Evolutionary conservation across 2,329 filamentous ascomycete species (phyloP).

Genomic region (Neonectria coccinea): DNA sequence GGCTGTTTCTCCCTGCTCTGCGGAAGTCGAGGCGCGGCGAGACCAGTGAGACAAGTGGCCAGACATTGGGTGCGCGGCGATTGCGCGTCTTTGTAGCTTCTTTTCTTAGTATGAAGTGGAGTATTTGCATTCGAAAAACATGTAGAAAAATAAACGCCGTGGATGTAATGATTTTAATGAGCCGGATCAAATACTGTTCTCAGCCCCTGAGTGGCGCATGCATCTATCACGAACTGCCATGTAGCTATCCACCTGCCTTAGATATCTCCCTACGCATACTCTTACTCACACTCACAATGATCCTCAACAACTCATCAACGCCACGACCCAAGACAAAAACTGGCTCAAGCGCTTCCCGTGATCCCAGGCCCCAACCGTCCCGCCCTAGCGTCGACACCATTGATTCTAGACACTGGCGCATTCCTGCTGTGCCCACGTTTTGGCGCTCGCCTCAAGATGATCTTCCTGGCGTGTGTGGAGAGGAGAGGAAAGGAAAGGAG

Average conservation of each 20-base stretch:
- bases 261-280: too few relatives aligned
- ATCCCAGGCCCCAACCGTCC: neutral
- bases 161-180: neutral
- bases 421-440: slow-evolving; percentile 6
- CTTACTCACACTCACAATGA: too few relatives aligned
- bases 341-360: neutral
- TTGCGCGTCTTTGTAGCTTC: neutral
- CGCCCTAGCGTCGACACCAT: neutral
- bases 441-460: neutral
- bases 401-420: slow-evolving; percentile 3
- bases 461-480: neutral
- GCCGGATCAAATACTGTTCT: neutral
- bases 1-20: neutral
- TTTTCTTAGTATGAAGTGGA: neutral
- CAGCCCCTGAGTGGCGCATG: neutral
- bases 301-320: neutral
- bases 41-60: neutral
- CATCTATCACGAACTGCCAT: neutral
- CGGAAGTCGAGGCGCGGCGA: neutral
- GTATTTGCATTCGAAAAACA: neutral
- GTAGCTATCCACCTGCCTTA: too few relatives aligned
- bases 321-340: neutral
- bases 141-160: neutral
- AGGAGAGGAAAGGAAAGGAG: neutral
- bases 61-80: neutral